Evolutionary conservation across 1,284 basidiomycete genomes (phyloP).

Genomic region (Singerocomus inundabilis): DNA sequence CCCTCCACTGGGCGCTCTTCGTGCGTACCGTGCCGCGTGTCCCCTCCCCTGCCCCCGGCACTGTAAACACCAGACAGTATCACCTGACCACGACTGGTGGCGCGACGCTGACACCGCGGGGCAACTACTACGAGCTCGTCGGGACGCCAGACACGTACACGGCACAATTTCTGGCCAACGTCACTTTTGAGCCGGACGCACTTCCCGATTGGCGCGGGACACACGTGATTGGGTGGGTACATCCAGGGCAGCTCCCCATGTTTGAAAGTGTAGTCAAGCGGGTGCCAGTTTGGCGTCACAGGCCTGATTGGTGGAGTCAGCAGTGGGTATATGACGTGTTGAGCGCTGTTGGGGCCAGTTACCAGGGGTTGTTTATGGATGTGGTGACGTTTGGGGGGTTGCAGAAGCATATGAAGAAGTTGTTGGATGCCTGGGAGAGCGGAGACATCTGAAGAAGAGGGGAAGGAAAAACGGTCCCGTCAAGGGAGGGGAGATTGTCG

Average conservation of each 20-base stretch:
- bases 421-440: constrained; percentile 32
- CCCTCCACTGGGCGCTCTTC: constrained; percentile 32
- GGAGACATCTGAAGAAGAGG: constrained; percentile 30
- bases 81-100: neutral
- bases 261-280: constrained; percentile 18
- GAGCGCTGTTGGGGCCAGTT: constrained; percentile 4
- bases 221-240: constrained; percentile 24
- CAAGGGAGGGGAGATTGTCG: neutral
- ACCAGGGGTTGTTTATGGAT: constrained; percentile 14
- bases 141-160: constrained; percentile 28
- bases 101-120: constrained; percentile 2
- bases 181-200: constrained; percentile 5
- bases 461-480: neutral
- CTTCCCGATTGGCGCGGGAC: constrained; percentile 24
- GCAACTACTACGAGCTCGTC: constrained; percentile 28
- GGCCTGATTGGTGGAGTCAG: constrained; percentile 25
- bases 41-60: neutral
- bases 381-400: constrained; percentile 14
- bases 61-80: too few species aligned
- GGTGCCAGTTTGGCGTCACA: constrained; percentile 16
- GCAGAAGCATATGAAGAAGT: constrained; percentile 23
- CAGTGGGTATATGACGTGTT: constrained; percentile 29
- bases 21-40: constrained; percentile 18
- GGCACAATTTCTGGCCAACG: constrained; percentile 8
- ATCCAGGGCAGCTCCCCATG: constrained; percentile 7